These are phyloP conservation scores for Litsea cubeba DNA, from an alignment of 164 flowering plant genomes.

Conservation along the genomic window DNA sequence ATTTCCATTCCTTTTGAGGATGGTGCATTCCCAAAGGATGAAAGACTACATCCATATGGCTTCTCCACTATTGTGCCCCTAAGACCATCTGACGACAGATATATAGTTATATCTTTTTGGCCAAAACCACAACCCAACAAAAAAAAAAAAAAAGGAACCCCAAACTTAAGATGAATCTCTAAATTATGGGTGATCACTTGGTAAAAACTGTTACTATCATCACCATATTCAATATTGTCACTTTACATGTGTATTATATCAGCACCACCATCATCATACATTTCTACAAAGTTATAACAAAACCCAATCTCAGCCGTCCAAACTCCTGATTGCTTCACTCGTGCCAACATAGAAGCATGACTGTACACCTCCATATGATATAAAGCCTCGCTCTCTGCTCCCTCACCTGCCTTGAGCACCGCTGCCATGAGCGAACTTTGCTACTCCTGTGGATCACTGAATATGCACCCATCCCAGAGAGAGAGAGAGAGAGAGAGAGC, in stretches of 20 bases:
- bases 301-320: background rate
- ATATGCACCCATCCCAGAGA: conserved; percentile 14
- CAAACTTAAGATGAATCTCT: too few relatives aligned
- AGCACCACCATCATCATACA: background rate
- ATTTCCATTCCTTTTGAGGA: too few relatives aligned
- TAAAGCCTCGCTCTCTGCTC: conserved; percentile 44
- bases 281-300: background rate
- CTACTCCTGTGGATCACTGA: conserved; percentile 14
- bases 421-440: conserved; percentile 26
- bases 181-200: too few relatives aligned
- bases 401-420: conserved; percentile 36
- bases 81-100: too few relatives aligned
- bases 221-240: background rate
- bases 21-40: too few relatives aligned
- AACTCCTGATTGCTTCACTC: conserved; percentile 13
- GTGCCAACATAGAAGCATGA: conserved; percentile 46
- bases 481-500: background rate
- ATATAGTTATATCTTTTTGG: too few relatives aligned
- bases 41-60: too few relatives aligned
- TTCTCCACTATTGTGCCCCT: too few relatives aligned
- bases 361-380: conserved; percentile 56
- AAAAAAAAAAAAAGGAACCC: too few relatives aligned
- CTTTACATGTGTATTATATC: background rate
- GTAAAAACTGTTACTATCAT: too few relatives aligned
- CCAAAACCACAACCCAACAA: too few relatives aligned